Evolutionary conservation across 108 stramenopile species (phyloP), one percentile per base, ranked within the genome.

Genomic region (Cyclotella distinguenda): DNA sequence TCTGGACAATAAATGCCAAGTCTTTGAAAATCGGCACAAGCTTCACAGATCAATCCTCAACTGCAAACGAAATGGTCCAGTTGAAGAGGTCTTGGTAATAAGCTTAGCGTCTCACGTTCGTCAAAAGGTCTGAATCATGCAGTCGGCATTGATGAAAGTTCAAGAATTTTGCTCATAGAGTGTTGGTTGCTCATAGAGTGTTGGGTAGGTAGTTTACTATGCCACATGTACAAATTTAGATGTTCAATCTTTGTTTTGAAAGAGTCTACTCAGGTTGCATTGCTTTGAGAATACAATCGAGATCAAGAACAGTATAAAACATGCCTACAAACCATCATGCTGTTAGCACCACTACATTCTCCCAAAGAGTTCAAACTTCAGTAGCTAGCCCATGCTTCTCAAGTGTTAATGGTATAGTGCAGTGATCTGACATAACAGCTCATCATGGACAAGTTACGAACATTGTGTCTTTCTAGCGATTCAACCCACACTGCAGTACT

Each of bases 381-480:
- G 69, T 84, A 22, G 45, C 42, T 80, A 82, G 15, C 84, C 81
- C 4, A 82, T 75, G 0, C 76, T 68, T 25, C 72, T 68, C 48
- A 85, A 67, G 81, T 80, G 22, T 80, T 82, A 13, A 84, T 49
- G 7, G 68, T 43, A 35, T 82, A 76, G 57, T 83, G 81, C 18
- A 86, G 28, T 21, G 81, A 38, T 0, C 86, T 44, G 7, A 74
- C 11, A 45, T 86, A 86, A 66, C 81, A 82, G 31, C 60, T 49
- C 11, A 10, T 34, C 60, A 80, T 66, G 12, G 47, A 43, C 9
- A 57, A 23, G 56, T 73, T 70, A 48, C 82, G 83, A 6, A 83
- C 68, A 48, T 86, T 70, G 75, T 85, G 84, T 45, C 62, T 27
- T 16, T 70, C 70, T 11, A 39, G 13, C 11, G 70, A 63, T 3